Evolutionary conservation across 2,329 filamentous ascomycete species (phyloP).

Genomic region (Calcarisporium arbuscula): DNA sequence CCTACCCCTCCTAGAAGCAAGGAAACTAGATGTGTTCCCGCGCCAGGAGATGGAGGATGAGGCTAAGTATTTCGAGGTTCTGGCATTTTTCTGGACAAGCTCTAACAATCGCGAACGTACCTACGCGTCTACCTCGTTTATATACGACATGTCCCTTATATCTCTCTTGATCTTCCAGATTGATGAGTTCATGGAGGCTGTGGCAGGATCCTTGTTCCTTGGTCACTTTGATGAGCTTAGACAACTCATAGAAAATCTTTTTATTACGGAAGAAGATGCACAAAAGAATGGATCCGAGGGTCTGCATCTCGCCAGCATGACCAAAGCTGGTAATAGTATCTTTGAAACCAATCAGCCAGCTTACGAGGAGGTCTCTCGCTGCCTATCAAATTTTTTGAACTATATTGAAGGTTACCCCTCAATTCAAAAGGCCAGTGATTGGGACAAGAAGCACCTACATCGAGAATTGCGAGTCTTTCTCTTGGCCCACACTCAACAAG

Average conservation of each 20-base stretch:
- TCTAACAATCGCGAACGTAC: constrained; percentile 5
- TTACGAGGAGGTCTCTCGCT: neutral
- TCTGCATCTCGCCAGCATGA: no score
- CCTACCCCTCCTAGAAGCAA: neutral
- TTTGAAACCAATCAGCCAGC: no score
- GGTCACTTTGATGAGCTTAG: neutral
- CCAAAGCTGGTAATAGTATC: no score
- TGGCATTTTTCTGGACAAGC: constrained; percentile 8
- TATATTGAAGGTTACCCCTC: neutral
- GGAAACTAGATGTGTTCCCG: constrained; percentile 4
- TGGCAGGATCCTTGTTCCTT: constrained; percentile 3
- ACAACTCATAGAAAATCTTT: neutral
- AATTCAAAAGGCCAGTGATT: neutral
- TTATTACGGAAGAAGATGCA: no score
- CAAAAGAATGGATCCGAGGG: no score
- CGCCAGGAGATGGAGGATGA: neutral
- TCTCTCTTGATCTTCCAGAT: constrained; percentile 6
- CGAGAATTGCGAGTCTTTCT: constrained; percentile 1
- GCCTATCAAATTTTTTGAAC: neutral
- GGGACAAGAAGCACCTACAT: neutral
- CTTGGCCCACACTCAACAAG: constrained; percentile 3
- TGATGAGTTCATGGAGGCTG: constrained; percentile 11
- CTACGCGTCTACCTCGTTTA: constrained; percentile 1
- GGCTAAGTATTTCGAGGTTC: constrained; percentile 9
- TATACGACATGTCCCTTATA: constrained; percentile 10